phyloP scores from a whole-genome alignment of 345 rosid species.

The Luvunga scandens region DNA sequence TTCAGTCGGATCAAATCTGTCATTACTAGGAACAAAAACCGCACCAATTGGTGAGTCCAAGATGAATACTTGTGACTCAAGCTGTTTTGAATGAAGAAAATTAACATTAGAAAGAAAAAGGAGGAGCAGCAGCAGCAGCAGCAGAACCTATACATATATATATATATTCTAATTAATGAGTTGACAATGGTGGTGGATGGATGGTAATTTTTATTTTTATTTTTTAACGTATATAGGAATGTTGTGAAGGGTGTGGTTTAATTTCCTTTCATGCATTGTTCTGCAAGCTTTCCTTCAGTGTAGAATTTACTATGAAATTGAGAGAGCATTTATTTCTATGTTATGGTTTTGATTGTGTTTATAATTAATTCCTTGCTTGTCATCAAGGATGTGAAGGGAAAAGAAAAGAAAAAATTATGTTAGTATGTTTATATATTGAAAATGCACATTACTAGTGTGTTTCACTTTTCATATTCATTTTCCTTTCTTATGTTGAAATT shows the following conservation, averaged over 20 bases:
- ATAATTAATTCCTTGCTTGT: background rate
- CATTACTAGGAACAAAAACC: conserved; percentile 34
- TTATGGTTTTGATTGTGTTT: background rate
- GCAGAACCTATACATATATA: no score
- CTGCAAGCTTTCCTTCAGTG: background rate
- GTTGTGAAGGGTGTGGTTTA: background rate
- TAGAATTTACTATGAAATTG: background rate
- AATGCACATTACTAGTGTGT: background rate
- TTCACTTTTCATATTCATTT: no score
- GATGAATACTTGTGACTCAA: background rate
- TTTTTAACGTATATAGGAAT: background rate
- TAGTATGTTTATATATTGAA: background rate
- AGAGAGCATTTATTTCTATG: background rate
- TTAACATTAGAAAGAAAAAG: no score
- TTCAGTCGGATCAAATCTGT: conserved; percentile 62
- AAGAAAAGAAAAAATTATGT: background rate
- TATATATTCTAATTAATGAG: no score
- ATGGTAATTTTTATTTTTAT: background rate
- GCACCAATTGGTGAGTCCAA: conserved; percentile 15
- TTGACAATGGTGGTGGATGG: background rate
- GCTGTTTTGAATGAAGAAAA: background rate
- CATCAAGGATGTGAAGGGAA: background rate
- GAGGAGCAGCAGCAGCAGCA: no score
- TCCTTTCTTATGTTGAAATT: no score
- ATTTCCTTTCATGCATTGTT: no score